Evolutionary conservation across 345 rosid species (phyloP).

Genomic region (Eucalyptus brandiana): DNA sequence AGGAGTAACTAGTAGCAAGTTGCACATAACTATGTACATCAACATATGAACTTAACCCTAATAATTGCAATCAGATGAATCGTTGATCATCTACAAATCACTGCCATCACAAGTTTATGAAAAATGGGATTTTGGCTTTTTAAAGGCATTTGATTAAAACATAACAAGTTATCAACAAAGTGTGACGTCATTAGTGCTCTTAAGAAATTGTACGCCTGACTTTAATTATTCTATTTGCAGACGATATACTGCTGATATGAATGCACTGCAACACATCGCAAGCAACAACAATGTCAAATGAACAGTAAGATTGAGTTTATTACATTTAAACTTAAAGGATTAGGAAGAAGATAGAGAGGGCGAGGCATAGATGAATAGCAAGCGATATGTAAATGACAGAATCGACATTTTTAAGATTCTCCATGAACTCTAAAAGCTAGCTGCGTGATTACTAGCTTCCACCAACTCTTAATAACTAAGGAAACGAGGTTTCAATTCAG

Average conservation of each 20-base stretch:
- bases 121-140: neutral
- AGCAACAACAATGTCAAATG: neutral
- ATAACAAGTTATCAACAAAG: neutral
- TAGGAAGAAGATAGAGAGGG: neutral
- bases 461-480: neutral
- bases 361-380: neutral
- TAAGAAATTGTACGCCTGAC: neutral
- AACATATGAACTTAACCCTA: neutral
- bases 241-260: neutral
- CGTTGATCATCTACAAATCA: neutral
- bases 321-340: neutral
- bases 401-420: neutral
- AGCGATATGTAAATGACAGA: neutral
- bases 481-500: neutral
- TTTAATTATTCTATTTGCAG: neutral
- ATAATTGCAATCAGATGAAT: neutral
- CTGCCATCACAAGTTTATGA: neutral
- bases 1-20: neutral
- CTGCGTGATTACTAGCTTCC: neutral
- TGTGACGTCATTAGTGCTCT: neutral
- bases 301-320: neutral
- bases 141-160: neutral
- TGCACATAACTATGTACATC: neutral
- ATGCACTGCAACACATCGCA: neutral
- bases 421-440: neutral